phyloP scores from a whole-genome alignment of 208 protist species.

The Acanthamoeba triangularis region DNA sequence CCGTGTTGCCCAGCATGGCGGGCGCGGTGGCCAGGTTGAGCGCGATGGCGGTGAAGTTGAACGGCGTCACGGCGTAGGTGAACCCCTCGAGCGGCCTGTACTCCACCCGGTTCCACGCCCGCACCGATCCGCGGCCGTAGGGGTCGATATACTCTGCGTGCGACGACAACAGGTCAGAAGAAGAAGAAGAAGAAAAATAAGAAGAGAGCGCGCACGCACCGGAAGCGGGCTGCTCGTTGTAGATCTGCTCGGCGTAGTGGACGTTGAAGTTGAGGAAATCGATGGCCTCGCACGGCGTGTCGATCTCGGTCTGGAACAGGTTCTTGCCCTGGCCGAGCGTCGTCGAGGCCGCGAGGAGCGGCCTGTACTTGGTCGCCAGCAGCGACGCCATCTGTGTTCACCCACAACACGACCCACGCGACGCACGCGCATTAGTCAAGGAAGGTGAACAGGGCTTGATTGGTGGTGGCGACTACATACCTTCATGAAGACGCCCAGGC shows the following conservation, averaged over 20 bases:
- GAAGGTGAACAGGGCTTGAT: no score
- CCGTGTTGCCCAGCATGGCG: constrained; percentile 98
- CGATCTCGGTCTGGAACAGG: constrained; percentile 98
- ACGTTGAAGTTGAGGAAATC: constrained; percentile 98
- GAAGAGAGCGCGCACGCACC: not conserved
- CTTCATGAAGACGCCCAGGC: constrained; percentile 96
- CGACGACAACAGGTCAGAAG: not conserved
- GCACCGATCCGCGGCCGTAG: constrained; percentile 73
- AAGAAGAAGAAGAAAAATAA: not conserved
- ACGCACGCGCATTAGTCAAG: no score
- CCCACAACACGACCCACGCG: no score
- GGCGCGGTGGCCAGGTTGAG: constrained; percentile 96
- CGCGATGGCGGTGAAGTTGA: constrained; percentile 99
- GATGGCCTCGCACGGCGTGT: constrained; percentile 95
- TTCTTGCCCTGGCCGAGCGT: constrained; percentile 98
- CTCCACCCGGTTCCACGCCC: constrained; percentile 97
- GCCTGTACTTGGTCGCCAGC: constrained; percentile 92
- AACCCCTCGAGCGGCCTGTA: constrained; percentile 98
- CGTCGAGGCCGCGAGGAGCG: constrained; percentile 95
- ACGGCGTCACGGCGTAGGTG: constrained; percentile 96
- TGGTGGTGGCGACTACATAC: constrained; percentile 3
- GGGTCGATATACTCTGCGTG: constrained; percentile 37
- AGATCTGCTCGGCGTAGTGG: constrained; percentile 95
- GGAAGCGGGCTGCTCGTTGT: constrained; percentile 75
- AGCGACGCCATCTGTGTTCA: constrained; percentile 41